Base-by-base conservation (phyloP, 2,329 filamentous ascomycete genomes). In the Hirsutella rhossiliensis region DNA sequence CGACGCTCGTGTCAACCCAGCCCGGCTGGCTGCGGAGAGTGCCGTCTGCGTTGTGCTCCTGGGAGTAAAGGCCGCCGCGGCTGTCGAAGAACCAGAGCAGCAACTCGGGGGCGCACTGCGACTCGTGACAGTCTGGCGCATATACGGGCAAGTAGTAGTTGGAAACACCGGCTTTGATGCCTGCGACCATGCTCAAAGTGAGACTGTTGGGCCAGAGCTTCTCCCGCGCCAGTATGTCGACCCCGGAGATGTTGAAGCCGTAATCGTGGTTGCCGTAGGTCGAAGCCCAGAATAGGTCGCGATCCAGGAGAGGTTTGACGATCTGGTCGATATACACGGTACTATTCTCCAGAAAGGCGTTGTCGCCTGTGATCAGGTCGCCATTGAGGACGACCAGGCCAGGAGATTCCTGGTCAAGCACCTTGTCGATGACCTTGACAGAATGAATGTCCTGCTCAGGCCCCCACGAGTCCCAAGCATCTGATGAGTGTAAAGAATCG, bases 81-180 rank as follows among this genome's bases (percentile, higher is more conserved):
- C 69, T 75, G 53, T 87, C 83, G 52, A 87, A 85, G 62, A 86
- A 86, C 79, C 81, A 87, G 2, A 87, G 63, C 1, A 87, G 53
- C 29, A 72, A 50, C 40, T 62, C 62, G 0, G 68, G 67, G 1
- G 50, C 46, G 45, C 68, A 71, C 3, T 45, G 44, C 12, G 47
- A 45, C 4, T 52, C 45, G 8, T 45, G 49, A 47, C 68, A 71
- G 6, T 56, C 49, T 4, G 54, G 44, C 0, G 61, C 52, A 31
- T 67, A 69, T 1, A 74, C 66, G 0, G 67, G 65, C 1, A 73
- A 55, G 46, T 68, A 65, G 52, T 72, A 72, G 41, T 74, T 74
- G 8, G 70, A 66, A 1, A 66, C 53, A 0, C 71, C 70, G 0
- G 60, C 60, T 4, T 63, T 48, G 1, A 50, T 43, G 5, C 54